Evolutionary conservation across 371 early-diverging fungal genomes (phyloP).

Genomic region (Actinomortierella ambigua): DNA sequence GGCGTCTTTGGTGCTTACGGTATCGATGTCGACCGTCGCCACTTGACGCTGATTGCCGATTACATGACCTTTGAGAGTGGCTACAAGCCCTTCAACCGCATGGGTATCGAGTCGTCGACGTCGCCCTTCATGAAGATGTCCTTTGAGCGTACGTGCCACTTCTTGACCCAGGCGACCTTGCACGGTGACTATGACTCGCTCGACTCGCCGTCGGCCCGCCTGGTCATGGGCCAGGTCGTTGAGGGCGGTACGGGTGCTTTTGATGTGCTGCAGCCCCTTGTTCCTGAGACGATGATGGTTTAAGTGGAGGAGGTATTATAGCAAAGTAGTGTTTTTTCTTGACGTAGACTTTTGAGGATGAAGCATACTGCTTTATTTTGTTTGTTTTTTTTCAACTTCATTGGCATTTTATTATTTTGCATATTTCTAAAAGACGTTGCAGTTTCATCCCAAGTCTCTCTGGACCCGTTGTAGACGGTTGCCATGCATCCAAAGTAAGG

Average conservation of each 20-base stretch:
- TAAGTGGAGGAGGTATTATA: conserved; percentile 3
- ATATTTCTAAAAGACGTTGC: too few species aligned
- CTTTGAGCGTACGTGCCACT: conserved; percentile 95
- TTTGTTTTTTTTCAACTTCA: too few species aligned
- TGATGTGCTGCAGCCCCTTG: conserved; percentile 75
- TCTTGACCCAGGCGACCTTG: conserved; percentile 91
- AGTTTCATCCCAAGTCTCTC: too few species aligned
- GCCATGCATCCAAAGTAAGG: too few species aligned
- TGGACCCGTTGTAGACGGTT: too few species aligned
- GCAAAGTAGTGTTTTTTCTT: too few species aligned
- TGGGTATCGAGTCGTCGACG: conserved; percentile 89
- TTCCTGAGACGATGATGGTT: conserved; percentile 31
- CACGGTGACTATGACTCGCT: conserved; percentile 90
- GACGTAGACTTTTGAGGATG: too few species aligned
- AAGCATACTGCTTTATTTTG: too few species aligned
- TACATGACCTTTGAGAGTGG: conserved; percentile 99
- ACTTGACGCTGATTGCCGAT: conserved; percentile 98
- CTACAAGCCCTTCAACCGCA: conserved; percentile 96
- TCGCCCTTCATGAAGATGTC: conserved; percentile 97
- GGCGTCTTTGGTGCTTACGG: conserved; percentile 98
- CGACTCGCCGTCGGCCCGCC: conserved; percentile 88
- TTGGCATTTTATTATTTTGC: too few species aligned
- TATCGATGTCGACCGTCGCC: conserved; percentile 95
- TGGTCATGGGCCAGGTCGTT: conserved; percentile 95
- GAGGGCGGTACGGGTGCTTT: conserved; percentile 96